Conservation (phyloP, 352 stramenopile genomes). For the Pythium dissotocum region DNA sequence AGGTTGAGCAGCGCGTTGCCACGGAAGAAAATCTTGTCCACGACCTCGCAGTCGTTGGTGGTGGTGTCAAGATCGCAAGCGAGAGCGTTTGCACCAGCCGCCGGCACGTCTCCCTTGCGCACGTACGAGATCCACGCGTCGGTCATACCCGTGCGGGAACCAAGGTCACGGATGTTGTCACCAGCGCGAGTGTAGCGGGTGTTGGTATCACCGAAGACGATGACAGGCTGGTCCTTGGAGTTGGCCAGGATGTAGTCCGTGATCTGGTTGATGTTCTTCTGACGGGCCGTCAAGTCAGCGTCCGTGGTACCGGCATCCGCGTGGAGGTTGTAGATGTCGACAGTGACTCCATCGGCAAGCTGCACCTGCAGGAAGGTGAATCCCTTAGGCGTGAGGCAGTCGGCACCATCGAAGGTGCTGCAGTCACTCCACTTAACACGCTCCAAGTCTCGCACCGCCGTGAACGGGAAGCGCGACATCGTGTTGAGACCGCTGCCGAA, state of each 20-base stretch:
- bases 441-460: slow-evolving; percentile 35
- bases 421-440: slow-evolving; percentile 49
- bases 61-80: slow-evolving; percentile 37
- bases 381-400: slow-evolving; percentile 61
- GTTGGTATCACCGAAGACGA: slow-evolving; percentile 62
- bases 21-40: slow-evolving; percentile 65
- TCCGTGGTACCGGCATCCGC: slow-evolving; percentile 36
- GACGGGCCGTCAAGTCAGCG: slow-evolving; percentile 35
- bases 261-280: slow-evolving; percentile 46
- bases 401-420: slow-evolving; percentile 43
- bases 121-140: slow-evolving; percentile 49
- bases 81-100: slow-evolving; percentile 39
- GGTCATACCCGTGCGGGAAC: slow-evolving; percentile 28
- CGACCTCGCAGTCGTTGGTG: slow-evolving; percentile 49
- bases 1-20: slow-evolving; percentile 29
- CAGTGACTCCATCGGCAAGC: slow-evolving; percentile 38
- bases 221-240: slow-evolving; percentile 44
- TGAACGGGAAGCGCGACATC: slow-evolving; percentile 46
- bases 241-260: slow-evolving; percentile 44
- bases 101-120: slow-evolving; percentile 34
- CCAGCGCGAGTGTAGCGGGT: slow-evolving; percentile 48
- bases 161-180: slow-evolving; percentile 49
- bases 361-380: slow-evolving; percentile 49
- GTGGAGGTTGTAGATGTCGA: slow-evolving; percentile 62
- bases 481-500: slow-evolving; percentile 53